Evolutionary conservation across 352 stramenopile genomes (phyloP), one percentile per base, ranked within the genome.

Genomic region (Pythium brassicae): DNA sequence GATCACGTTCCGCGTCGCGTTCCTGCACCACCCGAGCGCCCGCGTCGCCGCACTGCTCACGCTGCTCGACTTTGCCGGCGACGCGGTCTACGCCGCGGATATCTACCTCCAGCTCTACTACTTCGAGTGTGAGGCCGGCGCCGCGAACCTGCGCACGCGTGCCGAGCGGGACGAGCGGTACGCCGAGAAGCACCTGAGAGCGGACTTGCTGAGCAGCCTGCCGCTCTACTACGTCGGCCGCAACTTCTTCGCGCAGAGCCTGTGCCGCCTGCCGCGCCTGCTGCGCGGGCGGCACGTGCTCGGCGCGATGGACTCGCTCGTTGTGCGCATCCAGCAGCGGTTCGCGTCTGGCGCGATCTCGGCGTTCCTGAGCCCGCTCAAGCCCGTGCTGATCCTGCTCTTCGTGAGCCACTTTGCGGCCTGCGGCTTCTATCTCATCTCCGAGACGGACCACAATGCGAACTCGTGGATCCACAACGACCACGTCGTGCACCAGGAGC

Each of bases 91-190:
- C 3, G 40, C 60, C 3, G 34, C 59, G 1, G 82, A 92, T 50
- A 74, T 92, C 27, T 78, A 86, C 27, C 67, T 90, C 8, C 86
- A 89, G 42, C 62, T 90, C 3, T 88, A 86, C 44, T 89, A 87
- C 59, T 90, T 92, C 14, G 79, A 88, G 50, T 89, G 79, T 26
- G 72, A 92, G 20, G 55, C 60, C 0, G 78, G 79, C 0, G 56
- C 87, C 27, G 43, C 43, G 0, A 89, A 87, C 25, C 48, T 92
- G 4, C 29, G 82, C n/a, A 76, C 72, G n/a, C 62, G 74, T 27
- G 59, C 66, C 3, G 67, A 89, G 14, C 66, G 57, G 1, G 76
- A 83, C 34, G 52, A 43, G 19, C 69, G 69, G 8, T 91, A 91
- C 37, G 59, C 46, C 2, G 47, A 59, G 3, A 63, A 74, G 49